phyloP scores from a whole-genome alignment of 1,284 basidiomycete species.

The Malassezia vespertilionis region DNA sequence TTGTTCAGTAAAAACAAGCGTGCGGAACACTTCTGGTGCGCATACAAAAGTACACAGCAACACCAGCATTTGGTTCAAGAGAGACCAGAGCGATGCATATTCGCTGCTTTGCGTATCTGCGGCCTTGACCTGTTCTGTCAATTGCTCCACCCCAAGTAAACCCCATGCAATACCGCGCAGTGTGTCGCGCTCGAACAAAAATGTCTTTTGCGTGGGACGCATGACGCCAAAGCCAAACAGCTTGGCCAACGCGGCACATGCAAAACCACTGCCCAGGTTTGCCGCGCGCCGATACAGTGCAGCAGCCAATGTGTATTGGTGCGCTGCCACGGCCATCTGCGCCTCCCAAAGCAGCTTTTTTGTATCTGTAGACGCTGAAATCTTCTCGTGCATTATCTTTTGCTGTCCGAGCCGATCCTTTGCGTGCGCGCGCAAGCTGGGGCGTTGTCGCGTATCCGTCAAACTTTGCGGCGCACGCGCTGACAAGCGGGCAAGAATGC shows the following conservation, averaged over 20 bases:
- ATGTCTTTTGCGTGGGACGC: not conserved
- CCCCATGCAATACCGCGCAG: slow-evolving; percentile 16
- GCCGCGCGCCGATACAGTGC: slow-evolving; percentile 8
- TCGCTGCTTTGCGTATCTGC: not conserved
- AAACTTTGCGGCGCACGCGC: too few relatives aligned
- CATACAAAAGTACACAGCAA: slow-evolving; percentile 12
- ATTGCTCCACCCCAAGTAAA: not conserved
- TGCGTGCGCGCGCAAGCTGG: slow-evolving; percentile 14
- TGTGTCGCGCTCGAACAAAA: slow-evolving; percentile 16
- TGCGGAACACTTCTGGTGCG: slow-evolving; percentile 4
- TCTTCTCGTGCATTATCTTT: slow-evolving; percentile 1
- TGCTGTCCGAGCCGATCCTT: slow-evolving; percentile 5
- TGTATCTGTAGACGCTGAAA: slow-evolving; percentile 6
- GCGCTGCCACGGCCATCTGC: slow-evolving; percentile 7
- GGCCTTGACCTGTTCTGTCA: not conserved
- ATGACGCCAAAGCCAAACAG: slow-evolving; percentile 17
- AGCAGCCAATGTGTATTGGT: slow-evolving; percentile 8
- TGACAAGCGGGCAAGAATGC: too few relatives aligned
- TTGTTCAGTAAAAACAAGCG: not conserved
- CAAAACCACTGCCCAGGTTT: slow-evolving; percentile 5
- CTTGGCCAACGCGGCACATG: slow-evolving; percentile 8
- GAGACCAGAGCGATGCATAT: not conserved
- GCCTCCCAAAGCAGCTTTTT: slow-evolving; percentile 9
- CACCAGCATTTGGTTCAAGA: slow-evolving; percentile 5
- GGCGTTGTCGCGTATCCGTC: too few relatives aligned